Base-by-base conservation (phyloP, 352 stramenopile genomes). In the Hyaloperonospora arabidopsidis region DNA sequence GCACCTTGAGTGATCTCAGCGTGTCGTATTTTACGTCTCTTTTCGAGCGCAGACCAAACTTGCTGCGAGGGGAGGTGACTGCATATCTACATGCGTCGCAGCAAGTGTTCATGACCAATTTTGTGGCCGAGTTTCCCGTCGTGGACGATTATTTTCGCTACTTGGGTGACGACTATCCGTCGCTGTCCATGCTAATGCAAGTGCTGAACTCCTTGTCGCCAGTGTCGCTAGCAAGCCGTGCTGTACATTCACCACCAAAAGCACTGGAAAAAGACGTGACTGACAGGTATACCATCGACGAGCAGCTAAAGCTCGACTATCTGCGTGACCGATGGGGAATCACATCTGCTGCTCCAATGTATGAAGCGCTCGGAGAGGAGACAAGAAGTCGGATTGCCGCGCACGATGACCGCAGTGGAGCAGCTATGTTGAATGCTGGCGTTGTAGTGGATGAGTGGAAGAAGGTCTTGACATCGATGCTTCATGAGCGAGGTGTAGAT, bases 101-200 rank as follows among this genome's bases (percentile, higher is more conserved):
- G 45, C 25, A 32, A 4, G 25, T 32, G 4, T 89, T 87, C 43
- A 55, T 61, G 1, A 65, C 64, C 6, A 54, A 65, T 17, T 76
- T 86, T 46, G 63, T 86, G 21, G 52, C 54, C 23, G 76, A 89
- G 41, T 89, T 89, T 49, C 61, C 65, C 13, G 61, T 72, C 11
- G 48, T 84, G 7, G 70, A 84, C 34, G 72, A 87, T 63, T 88
- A 87, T 48, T 85, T 78, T 17, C 63, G 72, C 14, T 87, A 87
- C 45, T 53, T 89, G 48, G 68, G 65, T 18, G 76, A 89, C 56
- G 70, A 82, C 25, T 82, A 73, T 38, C 57, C 72, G 11, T 71
- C 81, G 18, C 54, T 91, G 19, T 70, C 78, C n/a, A 65, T 74
- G 61, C 48, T 91, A 34, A 91, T 89, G 80, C 61, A 69, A 49